A percentile compares a stretch with the other conserved stretches of the same genome.
These are phyloP conservation scores for Fraxinus greggii DNA, from an alignment of 305 asterid species.

Conservation along the genomic window DNA sequence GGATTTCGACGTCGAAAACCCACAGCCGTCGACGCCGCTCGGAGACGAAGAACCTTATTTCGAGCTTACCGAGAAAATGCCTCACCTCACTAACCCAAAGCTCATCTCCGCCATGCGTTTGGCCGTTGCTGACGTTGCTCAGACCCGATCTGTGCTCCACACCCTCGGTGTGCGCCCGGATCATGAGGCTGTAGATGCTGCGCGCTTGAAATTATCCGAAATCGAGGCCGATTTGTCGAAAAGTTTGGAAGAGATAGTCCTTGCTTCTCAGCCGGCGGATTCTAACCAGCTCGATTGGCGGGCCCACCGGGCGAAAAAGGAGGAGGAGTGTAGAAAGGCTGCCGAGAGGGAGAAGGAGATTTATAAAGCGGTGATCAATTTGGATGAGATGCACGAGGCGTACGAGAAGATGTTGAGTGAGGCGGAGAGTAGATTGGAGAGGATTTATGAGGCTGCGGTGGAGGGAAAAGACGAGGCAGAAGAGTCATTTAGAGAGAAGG, in stretches of 20 bases:
- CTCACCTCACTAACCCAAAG: conserved; percentile 63
- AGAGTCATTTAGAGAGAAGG: conserved; percentile 33
- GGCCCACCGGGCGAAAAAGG: conserved; percentile 21
- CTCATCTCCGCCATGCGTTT: conserved; percentile 64
- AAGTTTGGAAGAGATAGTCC: conserved; percentile 36
- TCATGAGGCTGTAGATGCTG: conserved; percentile 80
- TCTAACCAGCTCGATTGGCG: conserved; percentile 20
- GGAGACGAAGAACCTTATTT: conserved; percentile 53
- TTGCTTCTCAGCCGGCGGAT: conserved; percentile 31
- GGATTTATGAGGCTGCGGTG: conserved; percentile 77
- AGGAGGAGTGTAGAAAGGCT: conserved; percentile 17
- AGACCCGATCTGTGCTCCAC: conserved; percentile 63
- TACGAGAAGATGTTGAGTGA: conserved; percentile 75
- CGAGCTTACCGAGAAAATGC: conserved; percentile 83
- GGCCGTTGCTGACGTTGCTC: conserved; percentile 73
- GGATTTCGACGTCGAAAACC: conserved; percentile 74
- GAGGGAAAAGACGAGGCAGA: conserved; percentile 51
- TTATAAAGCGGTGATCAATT: conserved; percentile 59
- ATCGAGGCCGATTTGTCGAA: conserved; percentile 41
- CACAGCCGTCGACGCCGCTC: conserved; percentile 28
- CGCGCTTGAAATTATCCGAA: conserved; percentile 58
- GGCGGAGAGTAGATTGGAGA: conserved; percentile 79
- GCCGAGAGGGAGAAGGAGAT: conserved; percentile 46
- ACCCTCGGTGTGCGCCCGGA: conserved; percentile 80
- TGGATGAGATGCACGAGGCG: conserved; percentile 84